phyloP scores from a whole-genome alignment of 805 yeast genomes.

The Candida railenensis region DNA sequence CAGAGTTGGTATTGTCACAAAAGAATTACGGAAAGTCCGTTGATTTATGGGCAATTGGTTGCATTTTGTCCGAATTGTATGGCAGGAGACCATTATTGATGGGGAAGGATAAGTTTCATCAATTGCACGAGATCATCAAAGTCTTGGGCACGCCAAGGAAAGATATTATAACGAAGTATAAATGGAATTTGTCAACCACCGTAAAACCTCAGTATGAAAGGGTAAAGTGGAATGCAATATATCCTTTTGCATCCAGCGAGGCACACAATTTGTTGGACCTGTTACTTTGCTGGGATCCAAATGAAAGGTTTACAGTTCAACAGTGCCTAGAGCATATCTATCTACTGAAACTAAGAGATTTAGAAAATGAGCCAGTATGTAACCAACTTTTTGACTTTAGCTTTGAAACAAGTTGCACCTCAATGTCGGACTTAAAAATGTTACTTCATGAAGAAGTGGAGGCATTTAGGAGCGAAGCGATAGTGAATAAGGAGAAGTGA shows the following conservation, averaged over 20 bases:
- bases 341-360: conserved; percentile 51
- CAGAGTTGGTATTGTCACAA: conserved; percentile 73
- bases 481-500: neutral
- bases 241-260: conserved; percentile 57
- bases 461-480: conserved; percentile 35
- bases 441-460: conserved; percentile 54
- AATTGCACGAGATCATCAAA: conserved; percentile 64
- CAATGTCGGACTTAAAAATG: conserved; percentile 40
- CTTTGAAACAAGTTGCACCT: conserved; percentile 47
- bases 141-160: conserved; percentile 70
- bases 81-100: conserved; percentile 78
- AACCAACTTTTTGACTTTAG: conserved; percentile 58
- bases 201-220: conserved; percentile 41
- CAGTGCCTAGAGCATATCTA: conserved; percentile 59
- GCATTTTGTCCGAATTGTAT: conserved; percentile 82
- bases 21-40: conserved; percentile 61
- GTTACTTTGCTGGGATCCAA: conserved; percentile 66
- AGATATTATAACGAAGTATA: conserved; percentile 32
- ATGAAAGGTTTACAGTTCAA: conserved; percentile 51
- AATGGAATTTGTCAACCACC: conserved; percentile 24
- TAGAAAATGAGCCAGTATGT: conserved; percentile 55
- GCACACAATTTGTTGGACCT: conserved; percentile 54
- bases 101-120: conserved; percentile 72
- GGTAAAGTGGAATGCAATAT: conserved; percentile 49
- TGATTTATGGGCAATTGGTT: conserved; percentile 94